Percentiles rank a stretch among this genome's conserved stretches.
Conservation (phyloP, 2,329 filamentous ascomycete genomes). For the Ascochyta lentis region DNA sequence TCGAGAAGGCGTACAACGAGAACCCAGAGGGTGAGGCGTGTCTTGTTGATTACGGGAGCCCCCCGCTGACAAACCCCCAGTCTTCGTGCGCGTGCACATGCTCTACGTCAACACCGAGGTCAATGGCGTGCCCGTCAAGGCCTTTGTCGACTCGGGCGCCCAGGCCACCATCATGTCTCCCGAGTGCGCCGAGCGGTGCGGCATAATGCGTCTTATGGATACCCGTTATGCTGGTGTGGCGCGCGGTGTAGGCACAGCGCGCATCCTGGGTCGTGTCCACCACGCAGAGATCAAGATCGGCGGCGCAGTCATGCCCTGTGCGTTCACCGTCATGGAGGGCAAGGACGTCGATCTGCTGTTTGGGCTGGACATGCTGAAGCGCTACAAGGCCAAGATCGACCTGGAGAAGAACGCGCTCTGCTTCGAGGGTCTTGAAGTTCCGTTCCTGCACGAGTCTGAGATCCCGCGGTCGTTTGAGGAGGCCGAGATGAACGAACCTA, state of each 20-base stretch:
- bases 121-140: slow-evolving; percentile 90
- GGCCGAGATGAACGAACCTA: slow-evolving; percentile 77
- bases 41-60: neutral
- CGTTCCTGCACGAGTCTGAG: slow-evolving; percentile 90
- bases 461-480: slow-evolving; percentile 85
- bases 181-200: slow-evolving; percentile 85
- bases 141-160: slow-evolving; percentile 94
- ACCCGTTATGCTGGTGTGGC: slow-evolving; percentile 90
- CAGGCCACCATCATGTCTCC: slow-evolving; percentile 99
- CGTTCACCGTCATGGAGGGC: slow-evolving; percentile 99
- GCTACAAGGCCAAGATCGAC: slow-evolving; percentile 93
- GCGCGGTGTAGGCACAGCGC: slow-evolving; percentile 90
- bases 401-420: slow-evolving; percentile 82
- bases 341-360: slow-evolving; percentile 94
- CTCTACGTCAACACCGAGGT: slow-evolving; percentile 96
- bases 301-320: slow-evolving; percentile 83
- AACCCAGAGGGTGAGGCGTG: slow-evolving; percentile 83
- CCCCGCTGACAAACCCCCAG: slow-evolving; percentile 55
- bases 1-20: slow-evolving; percentile 96
- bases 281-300: slow-evolving; percentile 95
- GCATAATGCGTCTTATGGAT: slow-evolving; percentile 96
- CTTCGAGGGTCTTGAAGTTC: slow-evolving; percentile 86
- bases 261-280: slow-evolving; percentile 93
- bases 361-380: slow-evolving; percentile 94
- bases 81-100: slow-evolving; percentile 94